Conservation (phyloP, 129 eudicot genomes). For the Flaveria brownii region DNA sequence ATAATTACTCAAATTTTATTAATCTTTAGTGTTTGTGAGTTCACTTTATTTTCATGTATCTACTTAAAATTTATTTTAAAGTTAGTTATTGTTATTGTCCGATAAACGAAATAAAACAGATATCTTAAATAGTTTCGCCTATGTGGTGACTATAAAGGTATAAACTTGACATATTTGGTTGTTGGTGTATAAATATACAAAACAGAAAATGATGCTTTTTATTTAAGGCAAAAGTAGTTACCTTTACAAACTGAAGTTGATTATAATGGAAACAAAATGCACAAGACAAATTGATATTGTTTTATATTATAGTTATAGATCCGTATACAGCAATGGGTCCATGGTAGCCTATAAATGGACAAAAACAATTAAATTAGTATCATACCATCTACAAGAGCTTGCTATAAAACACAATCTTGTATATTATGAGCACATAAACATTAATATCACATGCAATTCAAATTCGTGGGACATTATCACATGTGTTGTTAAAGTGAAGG, state of each 20-base stretch:
- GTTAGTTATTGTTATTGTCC: no score
- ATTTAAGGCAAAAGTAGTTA: no score
- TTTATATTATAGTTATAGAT: constrained; percentile 1
- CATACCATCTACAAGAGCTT: neutral
- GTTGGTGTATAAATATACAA: neutral
- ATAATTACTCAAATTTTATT: neutral
- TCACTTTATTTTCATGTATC: no score
- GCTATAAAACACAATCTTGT: neutral
- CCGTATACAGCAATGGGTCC: constrained; percentile 9
- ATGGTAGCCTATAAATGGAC: neutral
- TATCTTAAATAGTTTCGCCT: neutral
- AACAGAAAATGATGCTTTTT: neutral
- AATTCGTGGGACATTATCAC: neutral
- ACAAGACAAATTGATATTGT: constrained; percentile 7
- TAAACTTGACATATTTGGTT: neutral
- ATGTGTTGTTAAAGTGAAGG: neutral
- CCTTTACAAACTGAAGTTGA: neutral
- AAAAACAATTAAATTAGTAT: neutral
- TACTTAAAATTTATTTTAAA: no score
- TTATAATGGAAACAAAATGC: constrained; percentile 3
- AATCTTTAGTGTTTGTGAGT: neutral
- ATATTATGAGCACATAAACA: neutral
- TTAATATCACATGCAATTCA: neutral
- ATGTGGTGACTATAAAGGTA: neutral
- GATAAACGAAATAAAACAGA: neutral